Percentiles rank a stretch among this genome's conserved stretches.
phyloP scores from a whole-genome alignment of 2,329 filamentous ascomycete species.

The Xylariaceae sp. region DNA sequence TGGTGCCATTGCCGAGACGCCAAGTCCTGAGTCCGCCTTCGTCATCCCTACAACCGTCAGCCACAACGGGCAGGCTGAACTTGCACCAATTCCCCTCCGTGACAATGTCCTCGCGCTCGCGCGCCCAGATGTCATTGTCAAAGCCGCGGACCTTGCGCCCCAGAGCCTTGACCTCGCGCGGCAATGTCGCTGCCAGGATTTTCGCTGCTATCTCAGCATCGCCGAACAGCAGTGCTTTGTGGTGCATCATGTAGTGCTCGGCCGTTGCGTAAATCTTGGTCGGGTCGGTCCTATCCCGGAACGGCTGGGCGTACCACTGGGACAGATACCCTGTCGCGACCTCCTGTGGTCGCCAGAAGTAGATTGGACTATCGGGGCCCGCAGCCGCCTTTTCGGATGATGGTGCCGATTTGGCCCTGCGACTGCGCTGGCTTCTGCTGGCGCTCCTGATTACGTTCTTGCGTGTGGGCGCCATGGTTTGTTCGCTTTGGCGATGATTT shows the following conservation, averaged over 20 bases:
- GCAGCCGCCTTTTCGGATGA: not conserved
- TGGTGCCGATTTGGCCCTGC: not conserved
- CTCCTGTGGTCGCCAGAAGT: constrained; percentile 20
- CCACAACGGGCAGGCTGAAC: constrained; percentile 46
- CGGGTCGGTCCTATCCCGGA: constrained; percentile 16
- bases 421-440: not conserved
- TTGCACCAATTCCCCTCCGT: constrained; percentile 55
- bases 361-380: constrained; percentile 10
- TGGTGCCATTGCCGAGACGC: constrained; percentile 13
- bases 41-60: not conserved
- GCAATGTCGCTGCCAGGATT: constrained; percentile 46
- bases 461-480: constrained; percentile 11
- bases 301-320: constrained; percentile 21
- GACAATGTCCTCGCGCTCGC: constrained; percentile 51
- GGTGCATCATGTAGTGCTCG: constrained; percentile 44
- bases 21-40: constrained; percentile 19
- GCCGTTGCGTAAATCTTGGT: constrained; percentile 43
- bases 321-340: constrained; percentile 19
- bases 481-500: not conserved
- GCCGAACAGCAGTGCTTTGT: constrained; percentile 25
- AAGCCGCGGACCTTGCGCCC: constrained; percentile 55
- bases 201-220: constrained; percentile 41
- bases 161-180: constrained; percentile 48
- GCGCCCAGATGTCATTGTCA: constrained; percentile 47
- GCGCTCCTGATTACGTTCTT: not conserved